Evolutionary conservation across 345 rosid species (phyloP), one percentile per base, ranked within the genome.

Genomic region (Excoecaria cochinchinensis): DNA sequence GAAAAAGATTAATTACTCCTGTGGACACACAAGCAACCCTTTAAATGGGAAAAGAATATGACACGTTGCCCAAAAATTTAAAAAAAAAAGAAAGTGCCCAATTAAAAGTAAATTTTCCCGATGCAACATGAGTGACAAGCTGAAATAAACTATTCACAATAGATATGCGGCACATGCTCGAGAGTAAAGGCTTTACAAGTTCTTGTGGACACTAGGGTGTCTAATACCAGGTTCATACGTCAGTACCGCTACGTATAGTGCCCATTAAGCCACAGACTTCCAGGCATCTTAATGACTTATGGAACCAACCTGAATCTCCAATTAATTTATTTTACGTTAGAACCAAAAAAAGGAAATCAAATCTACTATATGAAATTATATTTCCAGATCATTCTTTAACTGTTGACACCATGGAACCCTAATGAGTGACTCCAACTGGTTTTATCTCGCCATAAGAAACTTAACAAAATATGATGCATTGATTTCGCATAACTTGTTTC

Each of bases 1-100:
- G 69, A 65, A 65, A 21, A 2, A 46, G 67, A 71, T 58, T 25
- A 31, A 38, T 52, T 65, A 5, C 39, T 21, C 62, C 70, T 39
- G 53, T 75, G 71, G 82, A 59, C 36, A 82, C 14, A 39, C 14
- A 78, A 24, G 65, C 0, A 11, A 51, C 24, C 57, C 38, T 3
- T 22, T 5, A 56, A n/a, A 56, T 56, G 11, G 24, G 67, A 40
- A 16, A 64, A 42, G 39, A 13, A 64, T 17, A 38, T 38, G 46
- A 64, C 8, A 16, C 31, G 31, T 31, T 31, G 31, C 31, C n/a
- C 12, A 31, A 0, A 64, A 31, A 31, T 31, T 31, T 11, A 25
- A 60, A 60, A 10, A 60, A 10, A 25, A 13, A 60, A 25, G 42
- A 42, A 60, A 10, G 42, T 40, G 17, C 65, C 38, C 13, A 7